Evolutionary conservation across 139 green algal genomes (phyloP).

Genomic region (Nannochloris sp.): DNA sequence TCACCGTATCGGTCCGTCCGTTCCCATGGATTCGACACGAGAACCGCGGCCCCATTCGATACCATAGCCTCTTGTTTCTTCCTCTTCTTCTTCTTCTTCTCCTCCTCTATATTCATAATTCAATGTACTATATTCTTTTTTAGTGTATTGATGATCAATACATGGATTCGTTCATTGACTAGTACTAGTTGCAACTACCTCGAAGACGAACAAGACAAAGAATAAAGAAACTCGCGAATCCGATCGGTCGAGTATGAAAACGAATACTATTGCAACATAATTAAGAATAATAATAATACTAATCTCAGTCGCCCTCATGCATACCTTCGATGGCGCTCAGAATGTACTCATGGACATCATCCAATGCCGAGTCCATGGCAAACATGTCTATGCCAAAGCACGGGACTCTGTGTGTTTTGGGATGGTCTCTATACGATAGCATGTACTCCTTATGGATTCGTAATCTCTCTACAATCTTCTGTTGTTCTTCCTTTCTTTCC

Average conservation of each 20-base stretch:
- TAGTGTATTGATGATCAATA: too few relatives aligned
- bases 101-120: too few relatives aligned
- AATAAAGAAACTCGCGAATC: background rate
- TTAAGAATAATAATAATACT: too few relatives aligned
- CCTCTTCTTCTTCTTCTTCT: background rate
- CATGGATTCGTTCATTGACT: too few relatives aligned
- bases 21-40: background rate
- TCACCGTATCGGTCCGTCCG: slow-evolving; percentile 19
- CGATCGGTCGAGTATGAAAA: background rate
- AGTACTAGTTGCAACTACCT: too few relatives aligned
- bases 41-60: background rate
- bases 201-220: background rate
- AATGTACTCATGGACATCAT: background rate
- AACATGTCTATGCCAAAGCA: slow-evolving; percentile 31
- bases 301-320: background rate
- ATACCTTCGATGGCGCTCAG: background rate
- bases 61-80: background rate
- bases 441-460: too few relatives aligned
- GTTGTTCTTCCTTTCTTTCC: too few relatives aligned
- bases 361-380: slow-evolving; percentile 12
- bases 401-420: background rate
- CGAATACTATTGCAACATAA: too few relatives aligned
- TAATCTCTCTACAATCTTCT: too few relatives aligned
- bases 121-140: too few relatives aligned
- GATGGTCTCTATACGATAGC: too few relatives aligned